Evolutionary conservation across 179 eudicot species (phyloP).

Genomic region (Silene coronaria): DNA sequence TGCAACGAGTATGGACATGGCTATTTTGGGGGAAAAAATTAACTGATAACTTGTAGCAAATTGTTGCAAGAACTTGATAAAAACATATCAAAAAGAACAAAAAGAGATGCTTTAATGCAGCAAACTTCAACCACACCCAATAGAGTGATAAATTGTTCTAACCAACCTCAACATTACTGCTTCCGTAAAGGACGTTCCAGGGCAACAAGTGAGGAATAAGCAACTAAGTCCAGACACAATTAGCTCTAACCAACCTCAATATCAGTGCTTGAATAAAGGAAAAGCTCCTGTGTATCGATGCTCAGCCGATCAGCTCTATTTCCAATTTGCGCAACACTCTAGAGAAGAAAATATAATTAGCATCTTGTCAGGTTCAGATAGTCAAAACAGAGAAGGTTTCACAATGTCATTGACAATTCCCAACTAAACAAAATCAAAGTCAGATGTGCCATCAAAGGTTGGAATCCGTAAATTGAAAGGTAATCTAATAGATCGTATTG

Average conservation of each 20-base stretch:
- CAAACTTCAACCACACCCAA: neutral
- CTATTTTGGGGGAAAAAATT: neutral
- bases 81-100: neutral
- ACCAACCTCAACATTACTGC: constrained; percentile 39
- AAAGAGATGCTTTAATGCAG: neutral
- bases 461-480: neutral
- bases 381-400: constrained; percentile 8
- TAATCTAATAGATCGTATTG: neutral
- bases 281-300: constrained; percentile 65
- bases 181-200: constrained; percentile 44
- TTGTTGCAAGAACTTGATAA: neutral
- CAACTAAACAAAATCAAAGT: neutral
- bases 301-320: constrained; percentile 84
- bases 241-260: constrained; percentile 52
- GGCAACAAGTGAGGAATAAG: neutral
- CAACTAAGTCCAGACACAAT: neutral
- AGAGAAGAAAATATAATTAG: constrained; percentile 18
- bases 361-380: neutral
- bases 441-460: neutral
- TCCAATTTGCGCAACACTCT: constrained; percentile 98
- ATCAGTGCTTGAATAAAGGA: constrained; percentile 82
- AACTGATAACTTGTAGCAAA: neutral
- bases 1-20: neutral
- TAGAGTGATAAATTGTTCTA: constrained; percentile 1
- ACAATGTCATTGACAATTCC: constrained; percentile 10